Percentiles rank a stretch among this genome's conserved stretches.
Evolutionary conservation across 768 basidiomycete genomes (phyloP).

Genomic region (Mycena amicta): DNA sequence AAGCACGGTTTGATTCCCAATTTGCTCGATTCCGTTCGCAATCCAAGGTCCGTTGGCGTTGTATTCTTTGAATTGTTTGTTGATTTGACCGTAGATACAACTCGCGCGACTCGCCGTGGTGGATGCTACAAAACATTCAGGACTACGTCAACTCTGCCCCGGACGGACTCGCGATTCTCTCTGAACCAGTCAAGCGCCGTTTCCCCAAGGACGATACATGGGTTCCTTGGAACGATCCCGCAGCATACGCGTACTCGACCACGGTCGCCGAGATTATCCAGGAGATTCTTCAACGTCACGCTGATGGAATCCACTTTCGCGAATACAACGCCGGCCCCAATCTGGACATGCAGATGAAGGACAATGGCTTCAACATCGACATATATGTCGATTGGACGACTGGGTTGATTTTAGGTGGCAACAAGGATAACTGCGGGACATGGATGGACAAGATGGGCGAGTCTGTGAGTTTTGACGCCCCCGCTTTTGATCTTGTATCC

Average conservation of each 20-base stretch:
- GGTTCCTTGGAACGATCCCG: constrained; percentile 87
- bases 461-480: constrained; percentile 38
- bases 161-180: constrained; percentile 77
- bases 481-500: no score
- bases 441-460: constrained; percentile 99
- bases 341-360: constrained; percentile 96
- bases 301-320: constrained; percentile 87
- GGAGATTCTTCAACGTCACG: constrained; percentile 94
- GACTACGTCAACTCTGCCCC: constrained; percentile 87
- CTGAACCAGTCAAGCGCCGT: constrained; percentile 84
- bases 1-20: constrained; percentile 98
- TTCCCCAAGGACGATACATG: constrained; percentile 95
- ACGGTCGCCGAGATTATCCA: constrained; percentile 95
- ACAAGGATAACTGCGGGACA: constrained; percentile 82
- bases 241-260: constrained; percentile 79
- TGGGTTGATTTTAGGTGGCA: constrained; percentile 89
- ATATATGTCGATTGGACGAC: constrained; percentile 96
- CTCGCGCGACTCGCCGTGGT: constrained; percentile 98
- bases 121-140: constrained; percentile 98
- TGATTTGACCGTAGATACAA: no score
- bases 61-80: no score
- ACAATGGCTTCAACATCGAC: constrained; percentile 90
- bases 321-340: constrained; percentile 97
- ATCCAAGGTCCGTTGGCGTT: constrained; percentile 62
- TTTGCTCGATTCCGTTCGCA: constrained; percentile 84